A percentile compares a stretch with the other conserved stretches of the same genome.
Conservation (phyloP, 2,329 filamentous ascomycete genomes). For the Fusarium dlaminii region DNA sequence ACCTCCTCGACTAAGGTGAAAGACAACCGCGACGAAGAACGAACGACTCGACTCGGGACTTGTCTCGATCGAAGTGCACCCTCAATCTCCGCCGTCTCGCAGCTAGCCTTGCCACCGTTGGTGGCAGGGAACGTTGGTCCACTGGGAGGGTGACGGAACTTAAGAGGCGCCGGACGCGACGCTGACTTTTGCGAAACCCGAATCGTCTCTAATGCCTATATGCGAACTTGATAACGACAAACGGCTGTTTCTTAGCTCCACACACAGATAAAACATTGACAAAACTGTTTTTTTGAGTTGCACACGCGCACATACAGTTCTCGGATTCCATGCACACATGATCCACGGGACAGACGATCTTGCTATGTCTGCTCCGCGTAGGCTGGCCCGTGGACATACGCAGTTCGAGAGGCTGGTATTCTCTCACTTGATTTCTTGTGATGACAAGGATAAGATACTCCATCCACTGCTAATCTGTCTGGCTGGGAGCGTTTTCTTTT, state of each 20-base stretch:
- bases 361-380: conserved; percentile 35
- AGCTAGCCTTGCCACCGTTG: conserved; percentile 42
- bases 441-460: conserved; percentile 31
- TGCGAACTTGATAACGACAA: conserved; percentile 54
- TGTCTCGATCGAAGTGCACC: conserved; percentile 38
- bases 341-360: conserved; percentile 33
- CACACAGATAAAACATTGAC: conserved; percentile 53
- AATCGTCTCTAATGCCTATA: conserved; percentile 51
- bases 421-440: conserved; percentile 33
- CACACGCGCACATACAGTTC: conserved; percentile 23
- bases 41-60: conserved; percentile 38
- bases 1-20: conserved; percentile 40
- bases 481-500: conserved; percentile 27
- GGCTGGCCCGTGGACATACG: conserved; percentile 34
- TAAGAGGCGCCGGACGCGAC: conserved; percentile 40
- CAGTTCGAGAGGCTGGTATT: conserved; percentile 28
- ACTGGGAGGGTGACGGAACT: conserved; percentile 43
- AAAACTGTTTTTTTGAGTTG: conserved; percentile 44
- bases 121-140: conserved; percentile 45
- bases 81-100: conserved; percentile 43
- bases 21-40: conserved; percentile 35
- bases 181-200: conserved; percentile 44
- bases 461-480: conserved; percentile 28
- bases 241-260: conserved; percentile 55
- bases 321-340: conserved; percentile 36